Evolutionary conservation across 1,284 basidiomycete species (phyloP).

Genomic region (Pholiota adiposa): DNA sequence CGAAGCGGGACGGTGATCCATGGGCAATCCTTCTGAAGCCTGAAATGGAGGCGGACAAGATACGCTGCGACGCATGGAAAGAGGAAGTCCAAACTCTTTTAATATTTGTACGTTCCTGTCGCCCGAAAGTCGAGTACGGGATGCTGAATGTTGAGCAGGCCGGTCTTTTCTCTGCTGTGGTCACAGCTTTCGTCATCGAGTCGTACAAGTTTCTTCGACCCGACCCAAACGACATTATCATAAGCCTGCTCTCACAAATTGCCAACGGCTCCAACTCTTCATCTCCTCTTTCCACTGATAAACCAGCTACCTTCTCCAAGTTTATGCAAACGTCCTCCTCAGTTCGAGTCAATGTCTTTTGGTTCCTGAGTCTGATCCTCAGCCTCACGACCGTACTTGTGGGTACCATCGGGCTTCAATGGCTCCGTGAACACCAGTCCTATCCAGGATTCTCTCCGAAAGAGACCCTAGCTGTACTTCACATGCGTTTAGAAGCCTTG

Average conservation of each 20-base stretch:
- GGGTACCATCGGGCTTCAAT: constrained; percentile 22
- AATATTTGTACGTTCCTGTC: constrained; percentile 18
- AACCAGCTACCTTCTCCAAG: not conserved
- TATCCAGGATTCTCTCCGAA: constrained; percentile 20
- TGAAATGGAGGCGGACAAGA: constrained; percentile 12
- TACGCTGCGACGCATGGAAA: constrained; percentile 20
- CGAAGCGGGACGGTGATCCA: constrained; percentile 10
- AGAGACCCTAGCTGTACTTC: constrained; percentile 20
- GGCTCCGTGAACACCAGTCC: constrained; percentile 22
- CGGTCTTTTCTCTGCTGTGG: constrained; percentile 24
- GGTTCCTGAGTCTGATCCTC: constrained; percentile 21
- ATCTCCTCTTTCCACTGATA: not conserved
- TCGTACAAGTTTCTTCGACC: constrained; percentile 19
- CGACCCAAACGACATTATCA: constrained; percentile 10
- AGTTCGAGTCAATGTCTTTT: constrained; percentile 18
- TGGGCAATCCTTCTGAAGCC: constrained; percentile 13
- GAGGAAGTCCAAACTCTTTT: constrained; percentile 21
- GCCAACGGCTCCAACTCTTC: not conserved
- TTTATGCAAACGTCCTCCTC: constrained; percentile 8
- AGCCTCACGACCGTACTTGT: constrained; percentile 19
- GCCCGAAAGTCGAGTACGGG: not conserved
- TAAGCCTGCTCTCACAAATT: constrained; percentile 10
- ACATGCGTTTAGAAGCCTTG: constrained; percentile 29
- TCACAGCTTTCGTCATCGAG: constrained; percentile 22
- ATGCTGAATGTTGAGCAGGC: constrained; percentile 9